Conservation (phyloP, 306 rosid species). For the Astragalus glycyphyllos region DNA sequence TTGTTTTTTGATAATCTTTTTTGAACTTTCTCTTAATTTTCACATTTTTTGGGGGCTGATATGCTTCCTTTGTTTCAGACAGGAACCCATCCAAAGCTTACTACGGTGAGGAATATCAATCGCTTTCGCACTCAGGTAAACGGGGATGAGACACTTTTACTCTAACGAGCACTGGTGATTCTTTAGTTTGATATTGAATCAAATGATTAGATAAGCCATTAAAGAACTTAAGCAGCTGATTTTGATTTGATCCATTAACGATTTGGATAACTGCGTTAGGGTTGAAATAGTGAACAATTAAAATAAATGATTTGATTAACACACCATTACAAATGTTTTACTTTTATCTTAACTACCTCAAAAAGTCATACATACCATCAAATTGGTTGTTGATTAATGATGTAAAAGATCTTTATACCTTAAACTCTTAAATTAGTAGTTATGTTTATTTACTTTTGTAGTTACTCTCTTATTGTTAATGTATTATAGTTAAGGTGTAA, state of each 20-base stretch:
- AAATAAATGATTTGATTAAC: no score
- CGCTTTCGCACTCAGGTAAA: constrained; percentile 94
- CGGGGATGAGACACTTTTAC: constrained; percentile 10
- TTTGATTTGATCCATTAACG: constrained; percentile 12
- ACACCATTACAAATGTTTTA: no score
- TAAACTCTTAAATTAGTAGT: no score
- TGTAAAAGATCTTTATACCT: no score
- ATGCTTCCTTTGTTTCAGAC: constrained; percentile 62
- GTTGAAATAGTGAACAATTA: not conserved
- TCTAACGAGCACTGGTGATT: not conserved
- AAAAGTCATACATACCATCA: no score
- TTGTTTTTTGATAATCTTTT: constrained; percentile 22
- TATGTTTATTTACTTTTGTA: no score
- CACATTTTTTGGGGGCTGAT: not conserved
- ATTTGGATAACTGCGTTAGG: not conserved
- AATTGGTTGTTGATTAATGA: no score
- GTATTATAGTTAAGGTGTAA: not conserved
- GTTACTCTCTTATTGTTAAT: constrained; percentile 1
- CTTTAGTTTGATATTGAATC: constrained; percentile 10
- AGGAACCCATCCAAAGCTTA: constrained; percentile 93
- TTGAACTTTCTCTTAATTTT: not conserved
- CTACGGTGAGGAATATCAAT: constrained; percentile 75
- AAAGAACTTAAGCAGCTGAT: constrained; percentile 2
- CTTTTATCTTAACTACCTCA: no score
- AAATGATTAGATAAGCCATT: not conserved